Conservation (phyloP, 1,284 basidiomycete species). For the Takashimella koratensis region DNA sequence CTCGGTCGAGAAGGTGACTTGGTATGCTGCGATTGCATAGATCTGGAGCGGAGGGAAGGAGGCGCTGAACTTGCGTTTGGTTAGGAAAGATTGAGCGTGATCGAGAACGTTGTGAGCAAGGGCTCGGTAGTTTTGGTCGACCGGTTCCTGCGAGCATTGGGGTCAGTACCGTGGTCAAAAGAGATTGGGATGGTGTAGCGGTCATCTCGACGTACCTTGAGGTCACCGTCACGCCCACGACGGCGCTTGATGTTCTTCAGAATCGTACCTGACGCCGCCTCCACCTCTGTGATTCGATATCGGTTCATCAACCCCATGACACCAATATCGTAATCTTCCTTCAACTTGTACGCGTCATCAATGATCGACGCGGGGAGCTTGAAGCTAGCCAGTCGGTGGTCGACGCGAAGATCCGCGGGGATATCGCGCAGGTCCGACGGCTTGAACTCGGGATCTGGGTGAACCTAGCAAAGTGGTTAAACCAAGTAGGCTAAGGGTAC, state of each 20-base stretch:
- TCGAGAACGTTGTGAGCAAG: constrained; percentile 7
- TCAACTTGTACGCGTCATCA: constrained; percentile 19
- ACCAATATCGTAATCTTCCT: constrained; percentile 10
- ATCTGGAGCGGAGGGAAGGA: constrained; percentile 11
- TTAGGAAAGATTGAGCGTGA: constrained; percentile 5
- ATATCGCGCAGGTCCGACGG: constrained; percentile 4
- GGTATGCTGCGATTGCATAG: constrained; percentile 29
- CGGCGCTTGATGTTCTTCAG: constrained; percentile 17
- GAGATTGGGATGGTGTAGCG: background rate
- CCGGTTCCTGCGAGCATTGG: constrained; percentile 16
- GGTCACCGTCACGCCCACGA: constrained; percentile 13
- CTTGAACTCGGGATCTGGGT: constrained; percentile 11
- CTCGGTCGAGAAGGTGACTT: constrained; percentile 20
- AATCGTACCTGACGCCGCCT: constrained; percentile 21
- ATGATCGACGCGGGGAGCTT: constrained; percentile 15
- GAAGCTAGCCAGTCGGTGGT: constrained; percentile 13
- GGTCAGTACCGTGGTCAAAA: too few relatives aligned
- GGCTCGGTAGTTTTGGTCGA: constrained; percentile 13
- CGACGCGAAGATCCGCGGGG: background rate
- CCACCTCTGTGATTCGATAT: constrained; percentile 24
- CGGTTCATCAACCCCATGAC: constrained; percentile 15
- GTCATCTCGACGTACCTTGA: constrained; percentile 19
- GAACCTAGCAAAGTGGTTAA: constrained; percentile 8
- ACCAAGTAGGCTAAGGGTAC: too few relatives aligned
- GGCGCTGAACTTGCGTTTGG: constrained; percentile 5